phyloP scores from a whole-genome alignment of 441 rosid species.

The Mallotus repandus region DNA sequence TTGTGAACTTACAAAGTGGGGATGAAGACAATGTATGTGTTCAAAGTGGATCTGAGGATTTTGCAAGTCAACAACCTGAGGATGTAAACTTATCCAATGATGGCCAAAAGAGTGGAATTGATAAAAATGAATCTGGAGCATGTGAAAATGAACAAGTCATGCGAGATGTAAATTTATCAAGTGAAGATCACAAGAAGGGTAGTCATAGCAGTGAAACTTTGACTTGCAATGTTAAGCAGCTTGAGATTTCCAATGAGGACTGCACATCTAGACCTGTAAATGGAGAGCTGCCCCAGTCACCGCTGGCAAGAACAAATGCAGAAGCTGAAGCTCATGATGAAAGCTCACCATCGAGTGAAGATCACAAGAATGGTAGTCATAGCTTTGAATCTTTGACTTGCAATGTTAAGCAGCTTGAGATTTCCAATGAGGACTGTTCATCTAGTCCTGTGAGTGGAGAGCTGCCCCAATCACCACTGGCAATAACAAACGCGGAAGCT shows the following conservation, averaged over 20 bases:
- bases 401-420: slow-evolving; percentile 30
- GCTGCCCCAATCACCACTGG: slow-evolving; percentile 15
- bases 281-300: slow-evolving; percentile 24
- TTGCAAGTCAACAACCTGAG: slow-evolving; percentile 24
- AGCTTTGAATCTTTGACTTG: background rate
- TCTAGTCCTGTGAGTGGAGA: slow-evolving; percentile 26
- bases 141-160: background rate
- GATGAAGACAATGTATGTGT: slow-evolving; percentile 24
- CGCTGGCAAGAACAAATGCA: slow-evolving; percentile 15
- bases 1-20: slow-evolving; percentile 21
- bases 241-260: slow-evolving; percentile 27
- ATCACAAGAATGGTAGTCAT: too few species aligned
- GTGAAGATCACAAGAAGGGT: slow-evolving; percentile 4
- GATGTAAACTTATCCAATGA: slow-evolving; percentile 22
- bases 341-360: slow-evolving; percentile 13
- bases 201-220: slow-evolving; percentile 23
- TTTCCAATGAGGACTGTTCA: slow-evolving; percentile 27
- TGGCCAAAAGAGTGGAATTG: slow-evolving; percentile 24
- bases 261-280: slow-evolving; percentile 25
- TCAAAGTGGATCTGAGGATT: slow-evolving; percentile 27
- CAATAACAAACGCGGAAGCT: slow-evolving; percentile 22
- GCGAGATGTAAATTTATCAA: slow-evolving; percentile 7
- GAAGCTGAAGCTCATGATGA: slow-evolving; percentile 27
- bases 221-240: slow-evolving; percentile 27
- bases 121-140: slow-evolving; percentile 14